Base-by-base conservation (phyloP, 1,284 basidiomycete species). In the Ustilago esculenta region DNA sequence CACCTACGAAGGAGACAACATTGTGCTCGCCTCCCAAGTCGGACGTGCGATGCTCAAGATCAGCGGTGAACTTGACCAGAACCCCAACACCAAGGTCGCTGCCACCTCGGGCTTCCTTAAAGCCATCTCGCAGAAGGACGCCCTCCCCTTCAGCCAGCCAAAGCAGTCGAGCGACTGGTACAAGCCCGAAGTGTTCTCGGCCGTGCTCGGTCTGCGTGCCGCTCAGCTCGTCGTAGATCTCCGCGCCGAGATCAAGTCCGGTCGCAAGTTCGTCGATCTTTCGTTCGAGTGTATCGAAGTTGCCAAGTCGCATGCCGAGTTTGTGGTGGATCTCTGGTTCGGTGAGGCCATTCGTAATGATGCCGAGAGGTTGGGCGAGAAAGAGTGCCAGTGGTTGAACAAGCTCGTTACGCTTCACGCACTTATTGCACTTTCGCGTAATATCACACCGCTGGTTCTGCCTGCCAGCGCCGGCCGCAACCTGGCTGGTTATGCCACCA, bases 401-500 rank as follows among this genome's bases (percentile, higher is more conserved):
- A 72, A 72, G 58, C 57, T 79, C 36, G 73, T 79, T 3, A 54
- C 64, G 14, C 60, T 77, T 8, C 61, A 76, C 42, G 76, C 73
- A 0, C 53, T 79, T 8, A 65, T 52, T 18, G 70, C 59, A 5
- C 43, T 79, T 11, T 67, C 63, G 32, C 46, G 76, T 20, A 73
- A 79, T 56, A 67, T 79, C 18, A 76, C 73, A 1, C 76, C 76
- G 11, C 55, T 88, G 74, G 84, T 90, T 17, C 83, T 91, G 8
- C 87, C 86, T 0, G 85, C 86, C 0, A 82, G 87, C 10, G 89
- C 75, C 74, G 82, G 11, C 84, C 85, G 14, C 80, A 90, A 8
- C 83, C 83, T 8, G 87, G 91, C 63, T 72, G 90, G 24, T 83
- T 90, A 43, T 85, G 87, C 1, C 86, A 88, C 53, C 84, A 89